Conservation (phyloP, 441 rosid species). For the Corymbia calophylla region DNA sequence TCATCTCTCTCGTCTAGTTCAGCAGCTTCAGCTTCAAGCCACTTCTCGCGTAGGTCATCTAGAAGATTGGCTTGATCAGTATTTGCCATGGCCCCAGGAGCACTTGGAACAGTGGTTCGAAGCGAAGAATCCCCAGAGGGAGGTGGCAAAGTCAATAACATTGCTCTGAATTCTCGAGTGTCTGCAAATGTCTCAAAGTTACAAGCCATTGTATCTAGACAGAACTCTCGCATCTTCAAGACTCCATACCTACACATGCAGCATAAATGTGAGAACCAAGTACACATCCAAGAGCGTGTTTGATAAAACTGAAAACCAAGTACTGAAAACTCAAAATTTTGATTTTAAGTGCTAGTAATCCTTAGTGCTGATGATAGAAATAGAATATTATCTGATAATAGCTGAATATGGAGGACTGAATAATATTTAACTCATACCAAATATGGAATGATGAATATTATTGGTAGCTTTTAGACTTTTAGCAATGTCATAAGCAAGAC, state of each 20-base stretch:
- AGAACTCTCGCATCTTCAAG: conserved; percentile 77
- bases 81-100: conserved; percentile 71
- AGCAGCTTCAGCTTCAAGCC: conserved; percentile 97
- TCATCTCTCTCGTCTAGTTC: conserved; percentile 98
- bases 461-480: not conserved
- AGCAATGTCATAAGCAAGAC: not conserved
- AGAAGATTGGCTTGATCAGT: conserved; percentile 80
- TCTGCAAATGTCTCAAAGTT: conserved; percentile 89
- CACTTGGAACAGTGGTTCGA: conserved; percentile 86
- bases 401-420: not conserved
- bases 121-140: conserved; percentile 94
- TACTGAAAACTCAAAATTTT: not conserved
- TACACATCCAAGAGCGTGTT: not conserved
- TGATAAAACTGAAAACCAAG: not conserved
- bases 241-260: conserved; percentile 76
- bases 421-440: not conserved
- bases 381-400: not conserved
- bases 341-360: not conserved
- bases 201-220: conserved; percentile 77
- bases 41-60: conserved; percentile 90
- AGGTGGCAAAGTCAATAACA: conserved; percentile 88
- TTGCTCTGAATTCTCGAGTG: conserved; percentile 69
- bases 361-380: not conserved
- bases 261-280: not conserved
- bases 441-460: not conserved